Conservation (phyloP, 2,329 filamentous ascomycete species). For the Sarocladium kiliense region DNA sequence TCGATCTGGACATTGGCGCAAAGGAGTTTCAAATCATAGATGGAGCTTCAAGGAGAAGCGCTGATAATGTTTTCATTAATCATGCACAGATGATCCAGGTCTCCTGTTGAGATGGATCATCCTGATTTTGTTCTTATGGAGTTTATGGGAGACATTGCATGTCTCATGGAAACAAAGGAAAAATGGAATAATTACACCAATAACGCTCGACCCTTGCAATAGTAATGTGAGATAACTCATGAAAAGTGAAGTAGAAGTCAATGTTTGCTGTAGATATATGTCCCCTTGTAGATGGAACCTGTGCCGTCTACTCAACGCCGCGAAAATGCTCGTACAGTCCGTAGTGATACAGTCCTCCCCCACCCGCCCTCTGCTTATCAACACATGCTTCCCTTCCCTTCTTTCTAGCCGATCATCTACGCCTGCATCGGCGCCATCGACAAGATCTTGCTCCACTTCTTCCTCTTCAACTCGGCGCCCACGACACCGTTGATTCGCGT, state of each 20-base stretch:
- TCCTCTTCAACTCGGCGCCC: constrained; percentile 80
- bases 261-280: constrained; percentile 1
- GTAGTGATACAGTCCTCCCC: constrained; percentile 1
- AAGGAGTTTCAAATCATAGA: background rate
- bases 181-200: background rate
- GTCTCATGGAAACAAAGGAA: background rate
- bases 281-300: background rate
- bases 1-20: background rate
- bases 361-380: background rate
- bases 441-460: constrained; percentile 98
- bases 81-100: too few relatives aligned
- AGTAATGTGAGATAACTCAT: background rate
- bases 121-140: background rate
- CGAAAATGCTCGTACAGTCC: constrained; percentile 8
- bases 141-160: background rate
- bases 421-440: constrained; percentile 77
- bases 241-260: background rate
- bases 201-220: too few relatives aligned
- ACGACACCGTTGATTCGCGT: constrained; percentile 90
- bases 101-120: too few relatives aligned
- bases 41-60: background rate
- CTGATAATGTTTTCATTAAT: background rate
- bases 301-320: constrained; percentile 4
- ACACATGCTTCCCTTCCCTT: background rate
- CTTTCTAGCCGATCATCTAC: constrained; percentile 22